phyloP scores from a whole-genome alignment of 2,329 filamentous ascomycete genomes.

The Beauveria bassiana region DNA sequence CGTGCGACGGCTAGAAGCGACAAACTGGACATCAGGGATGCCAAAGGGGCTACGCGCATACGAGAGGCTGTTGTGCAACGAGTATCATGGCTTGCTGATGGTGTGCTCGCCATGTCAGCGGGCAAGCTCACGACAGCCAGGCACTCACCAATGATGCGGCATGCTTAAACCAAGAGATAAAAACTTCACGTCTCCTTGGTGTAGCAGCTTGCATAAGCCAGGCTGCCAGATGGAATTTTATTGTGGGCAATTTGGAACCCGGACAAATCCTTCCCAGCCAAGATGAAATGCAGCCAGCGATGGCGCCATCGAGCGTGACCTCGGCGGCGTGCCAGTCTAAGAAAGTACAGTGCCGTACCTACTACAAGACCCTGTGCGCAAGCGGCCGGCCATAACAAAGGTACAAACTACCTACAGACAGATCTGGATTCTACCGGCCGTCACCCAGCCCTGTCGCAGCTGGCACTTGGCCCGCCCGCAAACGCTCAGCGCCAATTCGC shows the following conservation, averaged over 20 bases:
- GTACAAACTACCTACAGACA: conserved; percentile 1
- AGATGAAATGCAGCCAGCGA: background rate
- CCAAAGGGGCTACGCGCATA: background rate
- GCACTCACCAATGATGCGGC: background rate
- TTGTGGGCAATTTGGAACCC: background rate
- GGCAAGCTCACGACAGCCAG: background rate
- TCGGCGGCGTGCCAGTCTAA: background rate
- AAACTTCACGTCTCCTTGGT: background rate
- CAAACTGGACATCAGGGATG: background rate
- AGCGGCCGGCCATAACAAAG: background rate
- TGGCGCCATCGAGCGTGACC: conserved; percentile 6
- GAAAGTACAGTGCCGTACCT: background rate
- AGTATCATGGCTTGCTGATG: background rate
- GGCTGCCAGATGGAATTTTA: background rate
- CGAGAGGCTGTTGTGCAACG: background rate
- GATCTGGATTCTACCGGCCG: background rate
- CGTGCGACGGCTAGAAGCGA: background rate
- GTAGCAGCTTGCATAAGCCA: conserved; percentile 1
- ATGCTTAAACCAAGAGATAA: no score
- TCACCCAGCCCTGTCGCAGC: background rate
- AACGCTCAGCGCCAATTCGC: background rate
- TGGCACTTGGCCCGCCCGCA: background rate
- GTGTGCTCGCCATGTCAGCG: no score
- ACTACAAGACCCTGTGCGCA: background rate
- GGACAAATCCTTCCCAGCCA: background rate